Evolutionary conservation across 495 filamentous ascomycete genomes (phyloP), one percentile per base, ranked within the genome.

Genomic region (Trypethelium eluteriae): DNA sequence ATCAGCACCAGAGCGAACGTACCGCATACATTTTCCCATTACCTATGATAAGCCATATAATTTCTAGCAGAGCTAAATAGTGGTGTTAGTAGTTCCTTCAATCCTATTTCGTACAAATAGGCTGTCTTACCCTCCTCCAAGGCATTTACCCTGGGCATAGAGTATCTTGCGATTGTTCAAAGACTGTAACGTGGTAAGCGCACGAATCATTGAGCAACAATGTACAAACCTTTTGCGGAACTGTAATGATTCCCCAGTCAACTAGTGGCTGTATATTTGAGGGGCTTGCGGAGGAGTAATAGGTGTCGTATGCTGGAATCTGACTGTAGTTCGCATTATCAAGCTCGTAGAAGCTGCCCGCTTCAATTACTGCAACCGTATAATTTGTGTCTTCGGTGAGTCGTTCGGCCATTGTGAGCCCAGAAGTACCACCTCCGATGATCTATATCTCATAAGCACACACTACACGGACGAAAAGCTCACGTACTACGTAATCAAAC

Each of bases 81-180:
- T 25, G 25, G 25, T 25, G 25, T 25, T 25, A 25, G 25, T 25
- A 25, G 25, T 25, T 25, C 25, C 1, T 25, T 25, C 25, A 25
- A 25, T 25, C 25, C 25, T 25, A 25, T 25, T 25, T 25, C 25
- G 25, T 25, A 25, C 25, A 25, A 25, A 25, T 25, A 25, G 25
- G 25, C 25, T 25, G 25, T 25, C 25, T 25, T 25, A 25, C 25
- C 25, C 25, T 39, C 74, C 73, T 16, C 73, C 74, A 18, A 75
- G 62, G 38, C 39, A 46, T 39, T 67, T 69, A 10, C 74, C 74
- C 14, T 68, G 65, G 14, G 69, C 62, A 59, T 74, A 74, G 38
- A 69, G 68, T 14, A 75, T 44, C 3, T n/a, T 64, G 7, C 63
- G 25, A 32, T 57, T 38, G n/a, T n/a, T 39, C 12, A 36, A 32